A percentile compares a stretch with the other conserved stretches of the same genome.
Evolutionary conservation across 108 stramenopile species (phyloP).

Genomic region (Aureococcus anophagefferens): DNA sequence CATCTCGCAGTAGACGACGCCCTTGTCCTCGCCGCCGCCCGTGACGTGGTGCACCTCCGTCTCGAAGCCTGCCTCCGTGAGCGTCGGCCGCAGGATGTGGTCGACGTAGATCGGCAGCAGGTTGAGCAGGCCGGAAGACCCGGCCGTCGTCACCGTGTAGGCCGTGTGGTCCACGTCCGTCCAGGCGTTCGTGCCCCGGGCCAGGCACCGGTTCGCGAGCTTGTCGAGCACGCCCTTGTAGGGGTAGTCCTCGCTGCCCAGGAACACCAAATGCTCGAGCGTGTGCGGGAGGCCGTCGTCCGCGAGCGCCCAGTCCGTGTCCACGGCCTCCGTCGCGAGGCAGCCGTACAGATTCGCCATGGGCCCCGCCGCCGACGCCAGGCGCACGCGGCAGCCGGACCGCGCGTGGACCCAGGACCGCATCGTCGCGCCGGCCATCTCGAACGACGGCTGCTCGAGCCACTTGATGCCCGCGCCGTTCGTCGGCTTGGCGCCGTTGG

Average conservation of each 20-base stretch:
- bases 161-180: slow-evolving; percentile 46
- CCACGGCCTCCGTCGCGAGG: slow-evolving; percentile 25
- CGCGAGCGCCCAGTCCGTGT: slow-evolving; percentile 29
- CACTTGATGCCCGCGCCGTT: slow-evolving; percentile 21
- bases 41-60: slow-evolving; percentile 41
- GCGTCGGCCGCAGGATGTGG: slow-evolving; percentile 37
- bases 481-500: slow-evolving; percentile 5
- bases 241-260: slow-evolving; percentile 32
- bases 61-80: slow-evolving; percentile 34
- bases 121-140: slow-evolving; percentile 29
- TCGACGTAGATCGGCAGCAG: slow-evolving; percentile 37
- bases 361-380: slow-evolving; percentile 32
- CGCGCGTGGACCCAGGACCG: too few species aligned
- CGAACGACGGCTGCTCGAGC: too few species aligned
- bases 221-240: slow-evolving; percentile 44
- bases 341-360: slow-evolving; percentile 34
- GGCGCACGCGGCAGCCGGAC: slow-evolving; percentile 27
- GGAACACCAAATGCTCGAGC: slow-evolving; percentile 37
- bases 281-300: slow-evolving; percentile 42
- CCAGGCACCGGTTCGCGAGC: slow-evolving; percentile 42
- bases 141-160: slow-evolving; percentile 37
- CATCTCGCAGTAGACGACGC: slow-evolving; percentile 38
- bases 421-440: too few species aligned
- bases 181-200: slow-evolving; percentile 42
- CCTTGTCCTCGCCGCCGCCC: slow-evolving; percentile 36